Evolutionary conservation across 2,329 filamentous ascomycete species (phyloP), one percentile per base, ranked within the genome.

Genomic region (Colletotrichum sp.): DNA sequence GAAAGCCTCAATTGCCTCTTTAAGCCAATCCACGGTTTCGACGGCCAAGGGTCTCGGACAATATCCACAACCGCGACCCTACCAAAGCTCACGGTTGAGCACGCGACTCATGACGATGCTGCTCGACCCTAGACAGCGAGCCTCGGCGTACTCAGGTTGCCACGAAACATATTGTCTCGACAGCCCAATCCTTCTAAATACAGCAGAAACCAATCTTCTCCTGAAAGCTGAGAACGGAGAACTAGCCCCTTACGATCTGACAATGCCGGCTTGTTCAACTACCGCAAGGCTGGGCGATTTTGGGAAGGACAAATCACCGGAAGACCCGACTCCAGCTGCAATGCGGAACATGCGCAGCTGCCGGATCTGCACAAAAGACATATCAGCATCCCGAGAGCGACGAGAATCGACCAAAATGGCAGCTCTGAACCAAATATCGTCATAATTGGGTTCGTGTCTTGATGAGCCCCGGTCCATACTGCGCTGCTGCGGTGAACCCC

Each of bases 91-190:
- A 55, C 36, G 57, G 30, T 64, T 52, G 44, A 49, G 32, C 69
- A 71, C 73, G 63, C 73, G 73, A 76, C 34, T 76, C 73, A 72
- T 69, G 73, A 68, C 63, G 69, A 68, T 64, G 39, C 55, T 39
- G 24, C 28, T 57, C 16, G 36, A 34, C 30, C 55, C 69, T 60
- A 26, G 21, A 26, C 21, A n/a, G 34, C 18, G 36, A 75, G 26
- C 57, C 73, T 76, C 55, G 63, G 73, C 39, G 24, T 59, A 6
- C 30, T 24, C 18, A 21, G 30, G 6, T 57, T 62, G 66, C 39
- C 65, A 8, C 62, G 32, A 36, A 26, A 30, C 59, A 21, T 39
- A 34, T 60, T 60, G 69, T 57, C 52, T 60, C 71, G n/a, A 21
- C 30, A 36, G 28, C n/a, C 52, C 16, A 18, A 39, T 34, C 62